Conservation (phyloP, 2,329 filamentous ascomycete genomes). For the Pseudocercospora fuligena region DNA sequence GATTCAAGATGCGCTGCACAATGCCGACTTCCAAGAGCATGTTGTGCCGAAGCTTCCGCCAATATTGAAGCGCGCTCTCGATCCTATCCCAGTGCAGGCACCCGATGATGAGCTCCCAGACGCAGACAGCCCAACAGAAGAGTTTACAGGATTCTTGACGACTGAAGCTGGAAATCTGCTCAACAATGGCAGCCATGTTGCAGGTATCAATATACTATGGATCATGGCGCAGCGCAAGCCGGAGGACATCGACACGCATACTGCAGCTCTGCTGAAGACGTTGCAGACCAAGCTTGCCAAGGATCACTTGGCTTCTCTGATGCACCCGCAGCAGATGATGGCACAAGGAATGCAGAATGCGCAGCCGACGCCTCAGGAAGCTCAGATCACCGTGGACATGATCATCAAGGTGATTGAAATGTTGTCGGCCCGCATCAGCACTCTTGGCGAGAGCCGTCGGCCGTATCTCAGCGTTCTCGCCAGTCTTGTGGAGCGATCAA, state of each 20-base stretch:
- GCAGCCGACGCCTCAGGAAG: slow-evolving; percentile 72
- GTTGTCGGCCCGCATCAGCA: slow-evolving; percentile 88
- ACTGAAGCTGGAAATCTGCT: slow-evolving; percentile 87
- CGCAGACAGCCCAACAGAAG: slow-evolving; percentile 74
- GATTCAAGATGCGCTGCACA: slow-evolving; percentile 89
- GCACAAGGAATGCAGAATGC: slow-evolving; percentile 45
- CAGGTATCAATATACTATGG: slow-evolving; percentile 92
- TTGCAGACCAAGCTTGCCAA: slow-evolving; percentile 89
- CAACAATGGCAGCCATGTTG: slow-evolving; percentile 73
- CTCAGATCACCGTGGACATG: slow-evolving; percentile 85
- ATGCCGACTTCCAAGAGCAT: slow-evolving; percentile 70
- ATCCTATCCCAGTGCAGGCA: slow-evolving; percentile 81
- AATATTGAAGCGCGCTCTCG: slow-evolving; percentile 79
- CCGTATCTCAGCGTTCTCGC: slow-evolving; percentile 95
- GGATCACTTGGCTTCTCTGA: slow-evolving; percentile 82
- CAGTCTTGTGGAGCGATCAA: slow-evolving; percentile 91
- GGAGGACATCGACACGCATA: slow-evolving; percentile 86
- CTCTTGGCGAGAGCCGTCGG: slow-evolving; percentile 84
- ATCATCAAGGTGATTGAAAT: slow-evolving; percentile 96
- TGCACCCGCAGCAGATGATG: slow-evolving; percentile 60
- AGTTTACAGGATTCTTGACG: slow-evolving; percentile 84
- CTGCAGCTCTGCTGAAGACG: slow-evolving; percentile 86
- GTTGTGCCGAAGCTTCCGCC: slow-evolving; percentile 69
- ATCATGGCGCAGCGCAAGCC: slow-evolving; percentile 84
- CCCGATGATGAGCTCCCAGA: slow-evolving; percentile 73